Evolutionary conservation across 352 stramenopile species (phyloP), one percentile per base, ranked within the genome.

Genomic region (Phytophthora macrochlamydospora): DNA sequence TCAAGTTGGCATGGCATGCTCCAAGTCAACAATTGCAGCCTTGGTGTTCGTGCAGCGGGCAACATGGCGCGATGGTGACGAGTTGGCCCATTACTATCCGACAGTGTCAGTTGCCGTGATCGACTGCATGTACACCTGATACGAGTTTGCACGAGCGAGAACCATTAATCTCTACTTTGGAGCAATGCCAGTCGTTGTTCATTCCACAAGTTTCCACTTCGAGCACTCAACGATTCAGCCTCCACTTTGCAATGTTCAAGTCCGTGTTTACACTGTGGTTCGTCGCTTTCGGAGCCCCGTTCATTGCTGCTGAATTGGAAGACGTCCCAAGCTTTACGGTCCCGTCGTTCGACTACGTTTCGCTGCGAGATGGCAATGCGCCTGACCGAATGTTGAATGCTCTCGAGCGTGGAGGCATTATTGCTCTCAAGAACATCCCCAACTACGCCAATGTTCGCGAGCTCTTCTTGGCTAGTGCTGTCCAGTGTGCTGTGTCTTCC

Each of bases 351-450:
- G 66, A 83, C 62, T 83, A 83, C 42, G 24, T 4, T 7, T 58
- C 59, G 7, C 38, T 83, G 3, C 40, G 52, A 0, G 38, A 60
- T 28, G 62, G 29, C 8, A 53, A 66, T 18, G 45, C 48, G 7
- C 66, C 75, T 14, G 37, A 35, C 11, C 62, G 62, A 3, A 59
- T 83, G 58, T 69, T 87, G 29, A n/a, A 59, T 0, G 76, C 77
- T 30, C 63, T 90, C 18, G 42, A 78, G 48, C 48, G 37, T 11
- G 71, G 66, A 29, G 78, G 81, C 31, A 83, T 90, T 67, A 60
- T 90, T 33, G 69, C 74, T 6, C 62, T 90, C 24, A 68, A 62
- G 30, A 83, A 85, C 49, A 76, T 90, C 30, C 78, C 77, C 2
- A 71, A 77, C 59, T 90, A 80, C 55, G 54, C 38, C n/a, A 68